Conservation (phyloP, 345 rosid genomes). For the Aquilaria yunnanensis region DNA sequence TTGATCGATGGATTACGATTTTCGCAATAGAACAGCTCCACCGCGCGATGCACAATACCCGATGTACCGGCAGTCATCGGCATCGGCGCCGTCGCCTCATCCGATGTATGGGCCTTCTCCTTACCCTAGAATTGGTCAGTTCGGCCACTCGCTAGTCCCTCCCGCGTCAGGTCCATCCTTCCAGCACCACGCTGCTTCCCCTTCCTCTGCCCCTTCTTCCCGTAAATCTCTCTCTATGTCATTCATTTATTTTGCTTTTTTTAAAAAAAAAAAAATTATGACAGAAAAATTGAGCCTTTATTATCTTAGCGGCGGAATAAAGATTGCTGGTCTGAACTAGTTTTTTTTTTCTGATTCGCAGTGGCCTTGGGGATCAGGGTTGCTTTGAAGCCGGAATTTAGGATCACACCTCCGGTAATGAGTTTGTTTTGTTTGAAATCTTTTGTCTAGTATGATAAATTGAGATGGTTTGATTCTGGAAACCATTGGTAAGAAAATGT, state of each 20-base stretch:
- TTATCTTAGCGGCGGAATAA: too few species aligned
- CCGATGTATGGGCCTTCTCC: conserved; percentile 48
- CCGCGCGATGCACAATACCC: conserved; percentile 16
- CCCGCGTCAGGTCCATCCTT: conserved; percentile 40
- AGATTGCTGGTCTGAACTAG: not conserved
- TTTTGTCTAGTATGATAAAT: too few species aligned
- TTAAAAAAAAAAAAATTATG: too few species aligned
- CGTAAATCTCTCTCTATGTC: conserved; percentile 28
- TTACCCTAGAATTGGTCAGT: conserved; percentile 67
- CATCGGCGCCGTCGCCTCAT: conserved; percentile 19
- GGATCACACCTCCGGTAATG: conserved; percentile 58
- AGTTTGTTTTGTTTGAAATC: too few species aligned
- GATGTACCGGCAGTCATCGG: conserved; percentile 8
- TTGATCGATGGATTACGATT: conserved; percentile 42
- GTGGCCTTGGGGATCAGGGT: conserved; percentile 82
- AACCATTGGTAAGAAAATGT: too few species aligned
- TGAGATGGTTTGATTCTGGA: not conserved
- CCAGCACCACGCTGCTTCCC: conserved; percentile 29
- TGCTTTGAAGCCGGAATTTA: conserved; percentile 66
- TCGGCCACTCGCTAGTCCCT: conserved; percentile 27
- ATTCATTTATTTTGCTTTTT: not conserved
- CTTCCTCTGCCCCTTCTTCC: conserved; percentile 25
- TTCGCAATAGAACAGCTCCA: conserved; percentile 40
- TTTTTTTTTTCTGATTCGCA: conserved; percentile 14
- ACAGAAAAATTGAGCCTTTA: not conserved